Percentiles rank a stretch among this genome's conserved stretches.
Evolutionary conservation across 192 early-diverging fungal genomes (phyloP).

Genomic region (Physocladia obscura): DNA sequence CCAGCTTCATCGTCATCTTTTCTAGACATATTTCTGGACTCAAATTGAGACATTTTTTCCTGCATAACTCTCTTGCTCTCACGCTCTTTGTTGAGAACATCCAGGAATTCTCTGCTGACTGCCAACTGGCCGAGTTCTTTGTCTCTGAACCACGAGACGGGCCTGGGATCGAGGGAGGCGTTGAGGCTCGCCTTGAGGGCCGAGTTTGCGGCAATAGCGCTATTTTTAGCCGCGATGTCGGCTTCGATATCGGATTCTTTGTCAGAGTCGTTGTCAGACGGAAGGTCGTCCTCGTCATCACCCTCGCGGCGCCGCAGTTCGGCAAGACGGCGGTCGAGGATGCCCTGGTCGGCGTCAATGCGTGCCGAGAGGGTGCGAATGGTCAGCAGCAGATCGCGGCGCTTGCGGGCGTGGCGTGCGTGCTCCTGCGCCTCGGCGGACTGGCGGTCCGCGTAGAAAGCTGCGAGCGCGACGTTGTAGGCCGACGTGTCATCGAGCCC

Average conservation of each 20-base stretch:
- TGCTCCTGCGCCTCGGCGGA: conserved; percentile 59
- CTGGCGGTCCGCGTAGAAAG: conserved; percentile 80
- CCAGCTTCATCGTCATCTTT: too few relatives aligned
- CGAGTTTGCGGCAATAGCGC: too few relatives aligned
- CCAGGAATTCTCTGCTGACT: not conserved
- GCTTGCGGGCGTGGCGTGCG: not conserved
- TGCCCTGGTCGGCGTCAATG: too few relatives aligned
- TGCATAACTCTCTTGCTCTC: conserved; percentile 11
- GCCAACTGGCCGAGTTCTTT: conserved; percentile 6
- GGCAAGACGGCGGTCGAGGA: too few relatives aligned
- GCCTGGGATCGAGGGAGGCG: not conserved
- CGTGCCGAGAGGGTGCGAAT: not conserved
- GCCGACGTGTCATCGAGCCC: too few relatives aligned
- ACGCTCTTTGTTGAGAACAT: conserved; percentile 13
- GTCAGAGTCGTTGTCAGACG: too few relatives aligned
- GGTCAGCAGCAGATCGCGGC: not conserved
- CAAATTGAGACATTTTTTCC: conserved; percentile 25
- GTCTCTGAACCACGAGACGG: conserved; percentile 12
- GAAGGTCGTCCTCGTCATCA: too few relatives aligned
- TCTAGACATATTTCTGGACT: conserved; percentile 19
- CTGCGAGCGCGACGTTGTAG: conserved; percentile 72
- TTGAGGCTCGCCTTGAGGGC: too few relatives aligned
- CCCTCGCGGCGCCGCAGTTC: too few relatives aligned
- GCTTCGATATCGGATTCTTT: not conserved
- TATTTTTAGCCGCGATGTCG: not conserved